These are phyloP conservation scores for Pluteus cervinus DNA, from an alignment of 768 basidiomycete species.

Conservation along the genomic window DNA sequence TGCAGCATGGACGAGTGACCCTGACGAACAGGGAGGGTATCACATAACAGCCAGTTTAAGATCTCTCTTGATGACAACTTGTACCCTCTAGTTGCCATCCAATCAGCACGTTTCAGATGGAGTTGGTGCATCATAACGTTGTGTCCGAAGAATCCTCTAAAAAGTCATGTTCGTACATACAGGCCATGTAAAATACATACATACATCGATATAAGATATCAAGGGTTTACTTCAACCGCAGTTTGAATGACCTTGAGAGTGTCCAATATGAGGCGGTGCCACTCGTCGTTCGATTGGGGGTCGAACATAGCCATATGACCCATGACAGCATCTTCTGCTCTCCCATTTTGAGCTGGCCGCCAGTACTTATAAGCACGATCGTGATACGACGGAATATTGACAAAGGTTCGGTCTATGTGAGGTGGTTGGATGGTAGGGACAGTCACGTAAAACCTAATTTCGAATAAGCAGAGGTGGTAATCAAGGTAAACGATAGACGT, in stretches of 20 bases:
- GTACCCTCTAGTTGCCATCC: no score
- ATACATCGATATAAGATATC: slow-evolving; percentile 1
- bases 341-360: slow-evolving; percentile 54
- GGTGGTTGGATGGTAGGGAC: slow-evolving; percentile 65
- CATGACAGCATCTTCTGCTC: slow-evolving; percentile 70
- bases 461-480: not conserved
- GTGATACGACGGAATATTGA: slow-evolving; percentile 58
- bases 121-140: no score
- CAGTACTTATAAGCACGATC: slow-evolving; percentile 50
- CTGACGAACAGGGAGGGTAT: no score
- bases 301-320: slow-evolving; percentile 91
- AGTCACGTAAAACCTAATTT: slow-evolving; percentile 68
- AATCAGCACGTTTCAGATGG: no score
- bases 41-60: no score
- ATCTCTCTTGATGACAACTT: no score
- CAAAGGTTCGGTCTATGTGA: slow-evolving; percentile 64
- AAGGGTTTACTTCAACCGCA: no score
- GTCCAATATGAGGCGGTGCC: slow-evolving; percentile 76
- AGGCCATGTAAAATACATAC: slow-evolving; percentile 7
- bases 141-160: no score
- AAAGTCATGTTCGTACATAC: no score
- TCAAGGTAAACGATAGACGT: slow-evolving; percentile 20
- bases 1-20: no score
- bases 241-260: slow-evolving; percentile 59
- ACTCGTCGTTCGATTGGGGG: slow-evolving; percentile 78